Conservation (phyloP, 2,329 filamentous ascomycete genomes). For the Xylariaceae sp. region DNA sequence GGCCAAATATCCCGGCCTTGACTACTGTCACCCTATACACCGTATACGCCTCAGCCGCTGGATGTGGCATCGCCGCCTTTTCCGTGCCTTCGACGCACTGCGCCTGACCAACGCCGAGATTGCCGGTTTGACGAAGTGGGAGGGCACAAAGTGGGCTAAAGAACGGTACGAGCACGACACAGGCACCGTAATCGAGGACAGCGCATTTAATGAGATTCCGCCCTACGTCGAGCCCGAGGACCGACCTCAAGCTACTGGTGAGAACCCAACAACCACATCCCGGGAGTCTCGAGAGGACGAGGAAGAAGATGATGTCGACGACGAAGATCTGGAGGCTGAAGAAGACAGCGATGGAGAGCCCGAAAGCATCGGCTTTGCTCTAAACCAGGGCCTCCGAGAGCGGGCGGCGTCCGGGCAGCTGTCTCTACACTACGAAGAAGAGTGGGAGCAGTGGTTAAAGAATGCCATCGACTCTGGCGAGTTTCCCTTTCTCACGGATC, state of each 20-base stretch:
- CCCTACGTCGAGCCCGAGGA: conserved; percentile 52
- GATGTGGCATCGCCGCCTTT: conserved; percentile 69
- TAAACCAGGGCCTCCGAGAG: conserved; percentile 61
- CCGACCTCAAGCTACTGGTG: conserved; percentile 22
- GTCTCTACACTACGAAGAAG: conserved; percentile 58
- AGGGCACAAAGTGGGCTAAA: conserved; percentile 77
- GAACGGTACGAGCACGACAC: conserved; percentile 74
- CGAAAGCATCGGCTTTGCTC: conserved; percentile 54
- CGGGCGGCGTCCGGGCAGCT: conserved; percentile 57
- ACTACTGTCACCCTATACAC: conserved; percentile 69
- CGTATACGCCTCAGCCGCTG: conserved; percentile 73
- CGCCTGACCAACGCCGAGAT: conserved; percentile 66
- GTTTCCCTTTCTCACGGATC: conserved; percentile 43
- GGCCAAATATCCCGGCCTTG: conserved; percentile 74
- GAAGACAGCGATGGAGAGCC: conserved; percentile 51
- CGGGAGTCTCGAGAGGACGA: conserved; percentile 32
- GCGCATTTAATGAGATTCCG: conserved; percentile 62
- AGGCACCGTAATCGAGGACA: conserved; percentile 63
- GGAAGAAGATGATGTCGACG: conserved; percentile 30
- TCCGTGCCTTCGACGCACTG: conserved; percentile 67
- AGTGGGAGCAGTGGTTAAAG: conserved; percentile 72
- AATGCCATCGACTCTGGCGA: conserved; percentile 61
- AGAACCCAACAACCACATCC: conserved; percentile 25
- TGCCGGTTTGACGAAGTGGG: conserved; percentile 69
- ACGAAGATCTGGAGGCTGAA: conserved; percentile 45